Evolutionary conservation across 164 flowering plant species (phyloP).

Genomic region (Annona cherimola): DNA sequence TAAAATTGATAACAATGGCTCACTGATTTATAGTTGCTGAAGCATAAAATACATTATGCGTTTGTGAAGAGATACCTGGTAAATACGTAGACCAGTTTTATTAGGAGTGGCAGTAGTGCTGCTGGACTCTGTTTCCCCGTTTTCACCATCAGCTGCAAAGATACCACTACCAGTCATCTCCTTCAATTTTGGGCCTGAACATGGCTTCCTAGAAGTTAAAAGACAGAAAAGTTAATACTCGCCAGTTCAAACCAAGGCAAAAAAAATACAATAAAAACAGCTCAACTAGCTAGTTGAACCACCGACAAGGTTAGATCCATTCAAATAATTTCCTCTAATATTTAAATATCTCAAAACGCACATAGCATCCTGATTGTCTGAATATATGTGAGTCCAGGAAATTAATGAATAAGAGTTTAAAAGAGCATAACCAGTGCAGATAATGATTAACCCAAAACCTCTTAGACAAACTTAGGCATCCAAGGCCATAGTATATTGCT

Average conservation of each 20-base stretch:
- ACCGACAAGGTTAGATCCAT: too few relatives aligned
- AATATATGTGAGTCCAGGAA: too few relatives aligned
- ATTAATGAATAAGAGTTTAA: too few relatives aligned
- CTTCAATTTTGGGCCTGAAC: constrained; percentile 74
- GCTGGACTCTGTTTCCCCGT: constrained; percentile 44
- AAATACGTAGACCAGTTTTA: constrained; percentile 70
- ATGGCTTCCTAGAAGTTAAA: constrained; percentile 64
- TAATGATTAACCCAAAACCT: neutral
- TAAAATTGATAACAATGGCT: neutral
- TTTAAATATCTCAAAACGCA: too few relatives aligned
- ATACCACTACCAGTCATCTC: constrained; percentile 98
- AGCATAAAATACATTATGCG: neutral
- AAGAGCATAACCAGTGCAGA: neutral
- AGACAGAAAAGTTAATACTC: neutral
- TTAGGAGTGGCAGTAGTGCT: constrained; percentile 35
- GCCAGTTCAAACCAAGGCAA: too few relatives aligned
- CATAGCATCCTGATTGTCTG: too few relatives aligned
- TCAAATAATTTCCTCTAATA: too few relatives aligned
- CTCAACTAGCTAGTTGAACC: too few relatives aligned
- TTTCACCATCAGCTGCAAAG: constrained; percentile 52
- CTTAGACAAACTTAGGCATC: neutral
- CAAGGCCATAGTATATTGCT: neutral
- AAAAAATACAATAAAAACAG: too few relatives aligned
- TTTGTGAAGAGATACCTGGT: constrained; percentile 52
- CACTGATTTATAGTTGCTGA: neutral